phyloP scores from a whole-genome alignment of 2,329 filamentous ascomycete genomes.

The Rugonectria rugulosa region DNA sequence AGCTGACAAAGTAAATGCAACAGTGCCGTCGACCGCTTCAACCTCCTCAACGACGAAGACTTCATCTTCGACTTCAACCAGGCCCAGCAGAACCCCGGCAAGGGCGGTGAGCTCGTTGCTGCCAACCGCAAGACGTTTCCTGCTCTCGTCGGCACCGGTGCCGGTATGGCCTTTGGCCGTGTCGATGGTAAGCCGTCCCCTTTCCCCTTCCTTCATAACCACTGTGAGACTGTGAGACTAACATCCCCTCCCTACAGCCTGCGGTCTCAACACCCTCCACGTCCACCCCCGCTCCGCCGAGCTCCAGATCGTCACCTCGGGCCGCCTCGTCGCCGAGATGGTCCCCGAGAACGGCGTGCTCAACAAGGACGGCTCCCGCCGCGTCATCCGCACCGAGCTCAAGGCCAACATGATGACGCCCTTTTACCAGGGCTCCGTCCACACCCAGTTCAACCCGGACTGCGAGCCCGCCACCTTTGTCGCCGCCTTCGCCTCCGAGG shows the following conservation, averaged over 20 bases:
- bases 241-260: constrained; percentile 44
- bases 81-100: constrained; percentile 31
- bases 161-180: constrained; percentile 60
- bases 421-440: constrained; percentile 62
- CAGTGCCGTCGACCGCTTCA: constrained; percentile 53
- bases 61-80: constrained; percentile 60
- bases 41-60: constrained; percentile 53
- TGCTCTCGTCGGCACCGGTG: constrained; percentile 59
- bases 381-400: constrained; percentile 53
- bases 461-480: constrained; percentile 60
- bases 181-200: constrained; percentile 46
- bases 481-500: constrained; percentile 57
- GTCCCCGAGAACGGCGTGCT: constrained; percentile 60
- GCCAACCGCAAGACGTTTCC: constrained; percentile 66
- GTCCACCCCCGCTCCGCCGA: constrained; percentile 62
- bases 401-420: constrained; percentile 57
- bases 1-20: not conserved
- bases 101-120: constrained; percentile 57
- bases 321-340: constrained; percentile 59
- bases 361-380: constrained; percentile 44
- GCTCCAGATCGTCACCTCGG: constrained; percentile 59
- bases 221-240: constrained; percentile 13
- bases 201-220: not conserved
- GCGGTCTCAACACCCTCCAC: constrained; percentile 65
- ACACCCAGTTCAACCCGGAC: constrained; percentile 64